Percentiles rank a stretch among this genome's conserved stretches.
Conservation (phyloP, 2,329 filamentous ascomycete species). For the Sordariomycetes sp. region DNA sequence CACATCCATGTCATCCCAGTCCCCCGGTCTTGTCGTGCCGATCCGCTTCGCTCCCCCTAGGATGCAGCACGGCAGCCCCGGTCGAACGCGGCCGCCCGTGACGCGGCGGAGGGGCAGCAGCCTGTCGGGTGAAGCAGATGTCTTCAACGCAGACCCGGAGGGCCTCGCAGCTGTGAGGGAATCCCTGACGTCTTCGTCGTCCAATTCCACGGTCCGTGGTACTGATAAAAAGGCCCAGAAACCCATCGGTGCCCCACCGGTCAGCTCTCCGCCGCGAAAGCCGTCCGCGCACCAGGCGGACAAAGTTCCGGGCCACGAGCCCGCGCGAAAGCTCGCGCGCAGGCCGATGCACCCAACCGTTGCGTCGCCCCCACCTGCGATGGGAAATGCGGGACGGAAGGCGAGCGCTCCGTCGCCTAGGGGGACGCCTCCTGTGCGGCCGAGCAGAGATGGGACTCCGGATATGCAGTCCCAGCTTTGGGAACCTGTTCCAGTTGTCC, state of each 20-base stretch:
- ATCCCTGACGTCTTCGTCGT: constrained; percentile 59
- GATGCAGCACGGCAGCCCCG: constrained; percentile 39
- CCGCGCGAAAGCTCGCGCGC: constrained; percentile 22
- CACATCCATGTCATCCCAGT: constrained; percentile 65
- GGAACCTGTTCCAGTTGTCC: constrained; percentile 41
- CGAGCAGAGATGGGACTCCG: constrained; percentile 56
- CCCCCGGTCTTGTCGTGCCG: constrained; percentile 44
- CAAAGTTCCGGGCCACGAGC: constrained; percentile 19
- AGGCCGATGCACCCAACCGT: constrained; percentile 15
- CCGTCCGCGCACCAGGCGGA: constrained; percentile 37
- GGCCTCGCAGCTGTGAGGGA: constrained; percentile 55
- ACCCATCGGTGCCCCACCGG: constrained; percentile 34
- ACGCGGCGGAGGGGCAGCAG: constrained; percentile 43
- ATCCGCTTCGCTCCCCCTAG: constrained; percentile 30
- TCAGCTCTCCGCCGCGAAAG: constrained; percentile 48
- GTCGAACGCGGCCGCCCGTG: constrained; percentile 44
- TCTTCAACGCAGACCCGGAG: constrained; percentile 32
- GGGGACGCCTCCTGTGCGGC: constrained; percentile 38
- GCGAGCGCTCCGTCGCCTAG: constrained; percentile 9
- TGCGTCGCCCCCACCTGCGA: constrained; percentile 18
- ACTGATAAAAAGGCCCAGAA: constrained; percentile 23
- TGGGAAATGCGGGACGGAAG: constrained; percentile 13
- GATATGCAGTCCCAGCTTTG: constrained; percentile 44
- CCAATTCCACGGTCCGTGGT: constrained; percentile 51
- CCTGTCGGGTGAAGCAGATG: constrained; percentile 34